Evolutionary conservation across 768 basidiomycete genomes (phyloP).

Genomic region (Dictyophora rubrovolvata): DNA sequence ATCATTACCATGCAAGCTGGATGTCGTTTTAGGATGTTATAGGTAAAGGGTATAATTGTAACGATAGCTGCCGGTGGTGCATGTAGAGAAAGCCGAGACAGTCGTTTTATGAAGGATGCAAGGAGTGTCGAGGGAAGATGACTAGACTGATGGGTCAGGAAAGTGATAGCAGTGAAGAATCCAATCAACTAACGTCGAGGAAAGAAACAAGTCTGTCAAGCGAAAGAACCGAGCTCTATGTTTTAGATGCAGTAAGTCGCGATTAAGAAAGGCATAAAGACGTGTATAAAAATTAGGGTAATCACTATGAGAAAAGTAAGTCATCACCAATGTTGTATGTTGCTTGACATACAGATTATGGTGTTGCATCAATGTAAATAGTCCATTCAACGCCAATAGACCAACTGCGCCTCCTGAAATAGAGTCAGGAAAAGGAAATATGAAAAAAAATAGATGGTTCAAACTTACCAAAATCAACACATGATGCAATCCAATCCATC

Average conservation of each 20-base stretch:
- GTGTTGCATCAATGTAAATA: slow-evolving; percentile 84
- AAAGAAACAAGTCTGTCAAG: slow-evolving; percentile 79
- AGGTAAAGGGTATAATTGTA: slow-evolving; percentile 85
- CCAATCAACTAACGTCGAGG: slow-evolving; percentile 63
- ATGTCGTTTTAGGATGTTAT: slow-evolving; percentile 88
- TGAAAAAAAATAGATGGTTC: background rate
- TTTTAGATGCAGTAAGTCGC: slow-evolving; percentile 81
- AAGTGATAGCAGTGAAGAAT: background rate
- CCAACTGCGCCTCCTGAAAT: slow-evolving; percentile 68
- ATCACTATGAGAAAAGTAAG: slow-evolving; percentile 43
- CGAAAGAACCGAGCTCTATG: slow-evolving; percentile 94
- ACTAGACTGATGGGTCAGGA: slow-evolving; percentile 27
- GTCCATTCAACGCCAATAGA: slow-evolving; percentile 79
- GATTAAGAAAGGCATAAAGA: slow-evolving; percentile 82
- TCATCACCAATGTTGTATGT: background rate
- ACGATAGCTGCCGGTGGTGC: slow-evolving; percentile 89
- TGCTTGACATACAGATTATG: slow-evolving; percentile 75
- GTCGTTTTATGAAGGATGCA: slow-evolving; percentile 89
- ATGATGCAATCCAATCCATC: slow-evolving; percentile 89
- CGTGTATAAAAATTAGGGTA: slow-evolving; percentile 93
- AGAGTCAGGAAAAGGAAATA: background rate
- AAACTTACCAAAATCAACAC: slow-evolving; percentile 66
- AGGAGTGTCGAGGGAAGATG: slow-evolving; percentile 86
- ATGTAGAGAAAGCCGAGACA: slow-evolving; percentile 71
- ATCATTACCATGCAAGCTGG: slow-evolving; percentile 91